Evolutionary conservation across 2,329 filamentous ascomycete genomes (phyloP).

Genomic region (Clonostachys chloroleuca): DNA sequence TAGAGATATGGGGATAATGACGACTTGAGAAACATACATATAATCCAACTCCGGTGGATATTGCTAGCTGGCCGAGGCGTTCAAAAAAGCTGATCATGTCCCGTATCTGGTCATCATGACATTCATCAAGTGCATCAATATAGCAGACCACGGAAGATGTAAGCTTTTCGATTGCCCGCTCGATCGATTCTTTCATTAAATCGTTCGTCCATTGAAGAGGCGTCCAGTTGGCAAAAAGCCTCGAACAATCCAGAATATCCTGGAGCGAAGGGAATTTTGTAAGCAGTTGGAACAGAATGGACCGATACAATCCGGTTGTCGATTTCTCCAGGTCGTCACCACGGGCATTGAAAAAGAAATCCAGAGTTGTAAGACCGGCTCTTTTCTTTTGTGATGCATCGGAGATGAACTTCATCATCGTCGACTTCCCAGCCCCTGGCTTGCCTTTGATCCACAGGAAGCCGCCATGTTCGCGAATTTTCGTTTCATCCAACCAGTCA

Average conservation of each 20-base stretch:
- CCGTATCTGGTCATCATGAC: not conserved
- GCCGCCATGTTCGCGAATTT: constrained; percentile 18
- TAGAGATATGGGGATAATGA: constrained; percentile 33
- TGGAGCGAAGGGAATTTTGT: constrained; percentile 21
- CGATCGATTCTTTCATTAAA: not conserved
- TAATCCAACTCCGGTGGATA: constrained; percentile 10
- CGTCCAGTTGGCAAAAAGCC: not conserved
- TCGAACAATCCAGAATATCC: constrained; percentile 6
- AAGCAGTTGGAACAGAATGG: constrained; percentile 39
- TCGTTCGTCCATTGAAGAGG: not conserved
- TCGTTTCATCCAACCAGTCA: constrained; percentile 25
- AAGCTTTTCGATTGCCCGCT: too few relatives aligned
- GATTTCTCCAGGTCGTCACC: constrained; percentile 36
- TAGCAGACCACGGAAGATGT: not conserved
- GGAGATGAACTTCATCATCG: constrained; percentile 36
- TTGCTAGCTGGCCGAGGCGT: constrained; percentile 7
- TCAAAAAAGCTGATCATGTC: not conserved
- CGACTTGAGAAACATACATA: constrained; percentile 35
- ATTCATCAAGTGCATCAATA: not conserved
- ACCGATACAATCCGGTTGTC: constrained; percentile 41
- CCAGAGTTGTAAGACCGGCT: constrained; percentile 12
- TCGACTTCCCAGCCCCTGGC: constrained; percentile 39
- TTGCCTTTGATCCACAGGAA: constrained; percentile 44
- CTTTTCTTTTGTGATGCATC: constrained; percentile 39
- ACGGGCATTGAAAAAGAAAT: constrained; percentile 46